Base-by-base conservation (phyloP, 2,329 filamentous ascomycete species). In the Bisporella sp. region DNA sequence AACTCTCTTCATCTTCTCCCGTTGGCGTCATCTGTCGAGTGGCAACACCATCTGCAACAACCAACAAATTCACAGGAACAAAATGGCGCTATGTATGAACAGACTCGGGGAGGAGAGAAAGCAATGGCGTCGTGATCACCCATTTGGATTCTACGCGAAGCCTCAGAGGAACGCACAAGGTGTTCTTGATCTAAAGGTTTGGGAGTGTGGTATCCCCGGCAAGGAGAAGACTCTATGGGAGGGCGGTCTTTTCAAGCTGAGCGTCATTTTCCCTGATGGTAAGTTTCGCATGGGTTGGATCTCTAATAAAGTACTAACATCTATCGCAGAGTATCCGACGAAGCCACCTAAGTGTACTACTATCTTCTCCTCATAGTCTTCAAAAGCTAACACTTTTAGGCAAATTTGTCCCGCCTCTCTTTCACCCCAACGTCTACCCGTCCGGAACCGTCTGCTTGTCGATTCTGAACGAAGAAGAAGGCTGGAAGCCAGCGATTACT, bases 191-290 rank as follows among this genome's bases (percentile, higher is more conserved):
- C 76, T 99, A 57, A 96, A 96, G 77, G 81, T 83, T 57, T 99
- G 93, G 93, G 91, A 97, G 62, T 97, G 93, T 64, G 91, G 91
- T 41, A 87, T 99, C 41, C 93, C 93, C 4, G 93, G 95, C 64
- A 96, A 96, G 68, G 85, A 95, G 54, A 93, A 95, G 74, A 99
- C 95, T 0, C 84, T 97, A 28, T 99, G 93, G 93, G 91, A 95
- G 64, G 91, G 91, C n/a, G 93, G 93, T 1, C 73, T 96, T 8
- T 97, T 97, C 75, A 99, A 97, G 74, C 74, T 99, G 52, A 89
- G 87, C 51, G 86, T 99, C 62, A 82, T 79, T 8, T 99, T 99
- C 62, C 93, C 95, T 0, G 93, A 99, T 64, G 91, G 90, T 93
- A 71, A 69, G 82, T 71, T 41, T 31, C 31, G 21, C 21, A 21